phyloP scores from a whole-genome alignment of 2,329 filamentous ascomycete species.

The Ceratocystis lukuohia region DNA sequence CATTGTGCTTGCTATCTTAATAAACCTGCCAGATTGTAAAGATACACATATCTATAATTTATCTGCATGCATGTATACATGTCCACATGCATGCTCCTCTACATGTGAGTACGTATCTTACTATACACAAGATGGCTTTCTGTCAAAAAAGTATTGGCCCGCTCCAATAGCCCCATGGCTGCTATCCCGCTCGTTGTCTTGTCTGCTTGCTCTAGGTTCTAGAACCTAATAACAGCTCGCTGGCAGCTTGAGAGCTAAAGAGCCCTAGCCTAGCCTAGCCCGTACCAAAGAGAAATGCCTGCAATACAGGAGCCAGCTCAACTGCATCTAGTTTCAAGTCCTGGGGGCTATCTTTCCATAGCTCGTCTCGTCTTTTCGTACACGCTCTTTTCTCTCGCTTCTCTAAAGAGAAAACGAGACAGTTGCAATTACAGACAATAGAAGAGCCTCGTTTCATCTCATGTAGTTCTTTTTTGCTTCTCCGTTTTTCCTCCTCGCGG shows the following conservation, averaged over 20 bases:
- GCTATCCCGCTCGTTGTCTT: background rate
- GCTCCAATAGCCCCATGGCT: background rate
- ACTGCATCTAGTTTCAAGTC: background rate
- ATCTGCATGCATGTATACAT: background rate
- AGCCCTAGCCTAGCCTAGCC: background rate
- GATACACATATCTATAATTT: background rate
- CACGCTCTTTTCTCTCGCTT: background rate
- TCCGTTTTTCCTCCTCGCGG: background rate
- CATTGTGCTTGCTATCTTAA: background rate
- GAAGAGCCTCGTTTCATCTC: background rate
- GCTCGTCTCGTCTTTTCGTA: conserved; percentile 1
- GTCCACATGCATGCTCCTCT: conserved; percentile 1
- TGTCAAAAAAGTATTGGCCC: background rate
- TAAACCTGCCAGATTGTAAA: background rate
- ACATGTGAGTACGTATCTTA: background rate
- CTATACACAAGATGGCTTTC: background rate
- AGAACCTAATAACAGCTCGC: background rate
- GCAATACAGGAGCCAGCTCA: background rate
- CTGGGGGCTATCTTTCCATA: background rate
- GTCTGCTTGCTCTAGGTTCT: background rate
- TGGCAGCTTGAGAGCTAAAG: background rate
- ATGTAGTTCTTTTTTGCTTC: background rate
- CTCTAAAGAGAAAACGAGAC: conserved; percentile 4
- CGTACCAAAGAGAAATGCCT: background rate
- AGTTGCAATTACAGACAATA: background rate